phyloP scores from a whole-genome alignment of 805 yeast species.

The Metschnikowia borealis region DNA sequence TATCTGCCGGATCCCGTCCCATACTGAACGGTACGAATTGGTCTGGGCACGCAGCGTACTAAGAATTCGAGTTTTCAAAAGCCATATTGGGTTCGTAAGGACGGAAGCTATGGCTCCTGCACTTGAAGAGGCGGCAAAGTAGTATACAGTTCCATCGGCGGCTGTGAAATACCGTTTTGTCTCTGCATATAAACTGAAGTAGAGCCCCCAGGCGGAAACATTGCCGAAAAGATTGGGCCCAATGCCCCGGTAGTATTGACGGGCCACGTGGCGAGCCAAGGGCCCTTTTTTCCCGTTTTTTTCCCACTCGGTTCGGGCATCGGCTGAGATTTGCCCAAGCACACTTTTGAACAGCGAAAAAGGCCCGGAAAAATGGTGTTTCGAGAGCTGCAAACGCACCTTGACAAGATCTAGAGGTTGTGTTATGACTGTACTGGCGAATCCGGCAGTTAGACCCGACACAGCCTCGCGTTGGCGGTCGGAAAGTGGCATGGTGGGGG shows the following conservation, averaged over 20 bases:
- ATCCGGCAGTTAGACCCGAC: conserved; percentile 80
- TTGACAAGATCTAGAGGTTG: conserved; percentile 91
- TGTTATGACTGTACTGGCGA: conserved; percentile 68
- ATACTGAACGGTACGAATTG: conserved; percentile 55
- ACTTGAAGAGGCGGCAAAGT: conserved; percentile 32
- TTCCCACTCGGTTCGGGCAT: conserved; percentile 16
- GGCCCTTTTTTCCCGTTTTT: conserved; percentile 4
- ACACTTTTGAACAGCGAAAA: conserved; percentile 21
- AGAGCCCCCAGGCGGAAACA: conserved; percentile 83
- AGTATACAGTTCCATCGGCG: conserved; percentile 22
- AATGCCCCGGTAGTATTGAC: conserved; percentile 64
- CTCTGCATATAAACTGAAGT: conserved; percentile 72
- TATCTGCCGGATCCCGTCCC: conserved; percentile 52
- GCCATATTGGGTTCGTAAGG: conserved; percentile 93
- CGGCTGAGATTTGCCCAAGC: conserved; percentile 17
- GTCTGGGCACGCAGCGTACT: conserved; percentile 44
- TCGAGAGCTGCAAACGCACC: conserved; percentile 68
- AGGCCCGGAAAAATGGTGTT: conserved; percentile 11
- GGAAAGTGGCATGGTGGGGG: conserved; percentile 2
- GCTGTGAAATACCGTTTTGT: conserved; percentile 36
- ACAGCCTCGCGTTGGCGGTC: conserved; percentile 49
- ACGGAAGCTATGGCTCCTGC: conserved; percentile 78
- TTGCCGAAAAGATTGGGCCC: conserved; percentile 80
- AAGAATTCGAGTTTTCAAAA: conserved; percentile 82
- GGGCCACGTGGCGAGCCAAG: conserved; percentile 1